Percentiles rank a stretch among this genome's conserved stretches.
Evolutionary conservation across 441 rosid species (phyloP).

Genomic region (Sinapis alba): DNA sequence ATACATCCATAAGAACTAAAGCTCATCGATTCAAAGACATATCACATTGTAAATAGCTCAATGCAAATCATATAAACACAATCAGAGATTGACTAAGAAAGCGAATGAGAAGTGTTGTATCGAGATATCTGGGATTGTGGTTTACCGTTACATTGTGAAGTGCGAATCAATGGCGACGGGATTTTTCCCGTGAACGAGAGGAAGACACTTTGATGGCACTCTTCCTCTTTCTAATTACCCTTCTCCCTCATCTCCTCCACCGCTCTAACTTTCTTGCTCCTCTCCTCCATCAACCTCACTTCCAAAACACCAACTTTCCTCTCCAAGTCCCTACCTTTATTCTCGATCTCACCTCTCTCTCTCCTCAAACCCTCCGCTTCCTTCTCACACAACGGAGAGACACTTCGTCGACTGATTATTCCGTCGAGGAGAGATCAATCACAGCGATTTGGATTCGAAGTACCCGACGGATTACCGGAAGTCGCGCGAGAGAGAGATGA

Average conservation of each 20-base stretch:
- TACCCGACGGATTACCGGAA: too few species aligned
- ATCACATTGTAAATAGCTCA: conserved; percentile 1
- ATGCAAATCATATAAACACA: background rate
- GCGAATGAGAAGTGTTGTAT: background rate
- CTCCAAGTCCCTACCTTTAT: too few species aligned
- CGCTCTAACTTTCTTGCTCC: background rate
- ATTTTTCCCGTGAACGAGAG: conserved; percentile 2
- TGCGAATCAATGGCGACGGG: conserved; percentile 31
- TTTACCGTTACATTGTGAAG: conserved; percentile 18
- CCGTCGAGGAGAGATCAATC: too few species aligned
- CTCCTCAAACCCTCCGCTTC: too few species aligned
- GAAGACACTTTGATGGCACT: conserved; percentile 5
- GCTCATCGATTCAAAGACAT: background rate
- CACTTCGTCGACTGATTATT: too few species aligned
- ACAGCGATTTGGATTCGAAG: too few species aligned
- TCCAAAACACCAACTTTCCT: too few species aligned
- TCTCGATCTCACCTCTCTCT: too few species aligned
- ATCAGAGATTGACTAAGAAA: background rate
- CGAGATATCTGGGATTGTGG: background rate
- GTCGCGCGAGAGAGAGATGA: too few species aligned
- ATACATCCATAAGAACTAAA: background rate
- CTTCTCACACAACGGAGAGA: too few species aligned
- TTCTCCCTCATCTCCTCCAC: background rate
- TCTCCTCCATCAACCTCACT: too few species aligned
- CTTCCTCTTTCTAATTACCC: background rate